phyloP scores from a whole-genome alignment of 768 basidiomycete genomes.

The Leccinellum albellum region DNA sequence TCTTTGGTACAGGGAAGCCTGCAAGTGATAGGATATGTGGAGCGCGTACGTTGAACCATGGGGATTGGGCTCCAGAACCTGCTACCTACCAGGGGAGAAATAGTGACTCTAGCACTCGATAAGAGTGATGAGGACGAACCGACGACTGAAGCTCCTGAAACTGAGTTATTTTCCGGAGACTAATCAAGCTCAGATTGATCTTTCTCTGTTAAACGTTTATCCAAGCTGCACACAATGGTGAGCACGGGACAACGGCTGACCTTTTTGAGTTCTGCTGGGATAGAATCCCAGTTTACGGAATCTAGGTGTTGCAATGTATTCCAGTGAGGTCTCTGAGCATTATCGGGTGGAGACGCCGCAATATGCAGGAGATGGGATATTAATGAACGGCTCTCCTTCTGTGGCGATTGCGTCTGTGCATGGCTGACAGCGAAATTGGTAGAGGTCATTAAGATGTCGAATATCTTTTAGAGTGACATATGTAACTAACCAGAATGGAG shows the following conservation, averaged over 20 bases:
- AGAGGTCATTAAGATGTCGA: slow-evolving; percentile 32
- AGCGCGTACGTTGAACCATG: slow-evolving; percentile 55
- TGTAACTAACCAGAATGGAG: background rate
- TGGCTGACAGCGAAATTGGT: slow-evolving; percentile 11
- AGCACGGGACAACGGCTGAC: slow-evolving; percentile 29
- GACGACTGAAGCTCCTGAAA: slow-evolving; percentile 50
- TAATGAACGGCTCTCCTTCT: slow-evolving; percentile 27
- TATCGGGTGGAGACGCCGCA: slow-evolving; percentile 54
- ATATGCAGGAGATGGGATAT: slow-evolving; percentile 57
- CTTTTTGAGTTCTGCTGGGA: slow-evolving; percentile 61
- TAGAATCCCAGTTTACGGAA: slow-evolving; percentile 52
- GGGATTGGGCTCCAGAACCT: slow-evolving; percentile 34
- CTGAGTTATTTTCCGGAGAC: slow-evolving; percentile 41
- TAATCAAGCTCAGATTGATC: slow-evolving; percentile 54
- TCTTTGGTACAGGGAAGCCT: slow-evolving; percentile 41
- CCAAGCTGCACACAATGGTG: background rate
- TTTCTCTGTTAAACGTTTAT: slow-evolving; percentile 42
- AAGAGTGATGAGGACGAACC: slow-evolving; percentile 32
- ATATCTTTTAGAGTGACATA: slow-evolving; percentile 40
- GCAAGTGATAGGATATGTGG: slow-evolving; percentile 46
- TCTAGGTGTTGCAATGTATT: slow-evolving; percentile 50
- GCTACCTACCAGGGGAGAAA: slow-evolving; percentile 30
- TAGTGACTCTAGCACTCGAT: background rate
- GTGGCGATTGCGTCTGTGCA: slow-evolving; percentile 19
- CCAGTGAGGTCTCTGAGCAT: slow-evolving; percentile 48